Evolutionary conservation across 202 grass and related monocot species (phyloP).

Genomic region (Musa balbisiana): DNA sequence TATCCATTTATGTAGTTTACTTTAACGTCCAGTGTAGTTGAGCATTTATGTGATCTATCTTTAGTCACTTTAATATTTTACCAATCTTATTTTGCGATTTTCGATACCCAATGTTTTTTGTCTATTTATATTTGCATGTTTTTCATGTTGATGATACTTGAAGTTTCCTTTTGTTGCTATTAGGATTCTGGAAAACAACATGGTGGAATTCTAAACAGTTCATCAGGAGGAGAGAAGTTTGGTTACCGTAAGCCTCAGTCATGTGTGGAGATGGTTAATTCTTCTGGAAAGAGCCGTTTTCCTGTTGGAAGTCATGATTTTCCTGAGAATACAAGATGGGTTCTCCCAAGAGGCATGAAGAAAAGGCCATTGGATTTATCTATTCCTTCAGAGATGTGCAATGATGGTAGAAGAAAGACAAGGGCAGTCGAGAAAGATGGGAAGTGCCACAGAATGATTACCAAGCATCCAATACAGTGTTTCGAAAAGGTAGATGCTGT

Average conservation of each 20-base stretch:
- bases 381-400: conserved; percentile 23
- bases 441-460: conserved; percentile 18
- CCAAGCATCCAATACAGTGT: conserved; percentile 29
- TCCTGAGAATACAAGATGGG: conserved; percentile 21
- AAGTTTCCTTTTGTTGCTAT: neutral
- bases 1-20: neutral
- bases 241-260: neutral
- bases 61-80: no score
- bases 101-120: neutral
- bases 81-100: neutral
- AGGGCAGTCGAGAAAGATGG: conserved; percentile 32
- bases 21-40: conserved; percentile 9
- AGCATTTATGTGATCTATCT: neutral
- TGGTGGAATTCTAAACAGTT: neutral
- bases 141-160: neutral
- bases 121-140: neutral
- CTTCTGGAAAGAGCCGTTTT: conserved; percentile 22
- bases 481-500: conserved; percentile 66
- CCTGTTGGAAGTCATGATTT: conserved; percentile 23
- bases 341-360: conserved; percentile 37
- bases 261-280: neutral
- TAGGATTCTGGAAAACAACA: conserved; percentile 7
- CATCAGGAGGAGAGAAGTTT: neutral
- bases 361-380: conserved; percentile 36
- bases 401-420: conserved; percentile 40